Conservation (phyloP, 257 asterid species). For the Linaria vulgaris region DNA sequence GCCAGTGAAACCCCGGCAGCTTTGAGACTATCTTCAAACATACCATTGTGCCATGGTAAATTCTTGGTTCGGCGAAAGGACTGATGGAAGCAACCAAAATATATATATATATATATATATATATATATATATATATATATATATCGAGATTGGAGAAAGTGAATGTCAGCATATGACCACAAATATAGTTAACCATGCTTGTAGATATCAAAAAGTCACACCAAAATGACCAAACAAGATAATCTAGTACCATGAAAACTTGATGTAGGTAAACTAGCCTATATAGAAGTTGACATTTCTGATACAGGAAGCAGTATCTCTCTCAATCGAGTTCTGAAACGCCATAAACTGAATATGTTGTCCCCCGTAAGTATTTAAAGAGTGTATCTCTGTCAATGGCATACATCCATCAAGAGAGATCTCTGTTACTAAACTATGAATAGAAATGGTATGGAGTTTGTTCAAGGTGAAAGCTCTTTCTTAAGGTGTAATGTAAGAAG, state of each 20-base stretch:
- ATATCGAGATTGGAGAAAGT: slow-evolving; percentile 54
- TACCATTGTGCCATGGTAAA: slow-evolving; percentile 83
- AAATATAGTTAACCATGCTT: slow-evolving; percentile 51
- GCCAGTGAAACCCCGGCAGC: slow-evolving; percentile 77
- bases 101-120: too few species aligned
- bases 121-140: too few species aligned
- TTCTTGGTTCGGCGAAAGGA: slow-evolving; percentile 76
- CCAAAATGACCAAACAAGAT: slow-evolving; percentile 47
- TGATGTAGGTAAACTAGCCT: slow-evolving; percentile 38
- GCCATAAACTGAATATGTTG: slow-evolving; percentile 49
- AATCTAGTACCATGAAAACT: slow-evolving; percentile 50
- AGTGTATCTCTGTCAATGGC: slow-evolving; percentile 35
- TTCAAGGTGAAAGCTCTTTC: slow-evolving; percentile 42
- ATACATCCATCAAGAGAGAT: slow-evolving; percentile 37
- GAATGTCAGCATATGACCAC: slow-evolving; percentile 61
- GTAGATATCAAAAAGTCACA: slow-evolving; percentile 48
- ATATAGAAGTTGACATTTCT: slow-evolving; percentile 40
- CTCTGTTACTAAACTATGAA: slow-evolving; percentile 36
- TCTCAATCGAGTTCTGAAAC: too few species aligned
- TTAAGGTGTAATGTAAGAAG: slow-evolving; percentile 38
- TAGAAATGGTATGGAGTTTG: slow-evolving; percentile 29
- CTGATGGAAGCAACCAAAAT: slow-evolving; percentile 84
- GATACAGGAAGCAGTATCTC: too few species aligned
- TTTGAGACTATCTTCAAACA: slow-evolving; percentile 82
- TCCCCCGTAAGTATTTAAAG: slow-evolving; percentile 26